Conservation (phyloP, 2,329 filamentous ascomycete genomes). For the Cercospora sp. region DNA sequence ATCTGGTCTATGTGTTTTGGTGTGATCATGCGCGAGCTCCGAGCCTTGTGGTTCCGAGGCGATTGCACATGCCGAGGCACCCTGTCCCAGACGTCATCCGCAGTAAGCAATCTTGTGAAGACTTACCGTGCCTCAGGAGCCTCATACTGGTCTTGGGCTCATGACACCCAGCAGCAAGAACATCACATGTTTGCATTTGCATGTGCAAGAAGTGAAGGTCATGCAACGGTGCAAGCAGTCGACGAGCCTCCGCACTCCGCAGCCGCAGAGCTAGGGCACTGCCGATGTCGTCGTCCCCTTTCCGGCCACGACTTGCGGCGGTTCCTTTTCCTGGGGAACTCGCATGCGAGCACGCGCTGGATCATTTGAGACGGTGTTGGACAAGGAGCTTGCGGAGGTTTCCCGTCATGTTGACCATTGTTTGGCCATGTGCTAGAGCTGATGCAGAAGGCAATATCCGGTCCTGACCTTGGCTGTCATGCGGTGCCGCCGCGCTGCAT, state of each 20-base stretch:
- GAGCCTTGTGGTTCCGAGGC: not conserved
- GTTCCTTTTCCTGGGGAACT: not conserved
- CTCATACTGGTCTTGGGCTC: not conserved
- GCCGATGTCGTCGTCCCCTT: not conserved
- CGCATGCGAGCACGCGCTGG: not conserved
- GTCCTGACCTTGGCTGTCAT: not conserved
- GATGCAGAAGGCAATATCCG: not conserved
- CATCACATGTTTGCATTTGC: not conserved
- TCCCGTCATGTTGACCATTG: not conserved
- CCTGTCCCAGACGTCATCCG: not conserved
- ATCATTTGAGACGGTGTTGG: not conserved
- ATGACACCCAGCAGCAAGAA: not conserved
- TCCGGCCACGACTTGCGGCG: not conserved
- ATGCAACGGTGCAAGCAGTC: not conserved
- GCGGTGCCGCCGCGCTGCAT: not conserved
- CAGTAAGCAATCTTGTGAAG: conserved; percentile 3
- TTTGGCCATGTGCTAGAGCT: not conserved
- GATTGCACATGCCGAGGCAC: conserved; percentile 6
- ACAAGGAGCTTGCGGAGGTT: not conserved
- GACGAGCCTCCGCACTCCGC: not conserved
- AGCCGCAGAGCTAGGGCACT: not conserved
- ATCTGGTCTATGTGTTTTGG: not conserved
- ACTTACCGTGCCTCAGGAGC: not conserved
- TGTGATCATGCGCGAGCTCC: conserved; percentile 1
- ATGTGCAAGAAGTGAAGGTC: not conserved